Percentiles rank a stretch among this genome's conserved stretches.
These are phyloP conservation scores for Hordeum pubiflorum DNA, from an alignment of 202 grass and related monocot species.

Conservation along the genomic window DNA sequence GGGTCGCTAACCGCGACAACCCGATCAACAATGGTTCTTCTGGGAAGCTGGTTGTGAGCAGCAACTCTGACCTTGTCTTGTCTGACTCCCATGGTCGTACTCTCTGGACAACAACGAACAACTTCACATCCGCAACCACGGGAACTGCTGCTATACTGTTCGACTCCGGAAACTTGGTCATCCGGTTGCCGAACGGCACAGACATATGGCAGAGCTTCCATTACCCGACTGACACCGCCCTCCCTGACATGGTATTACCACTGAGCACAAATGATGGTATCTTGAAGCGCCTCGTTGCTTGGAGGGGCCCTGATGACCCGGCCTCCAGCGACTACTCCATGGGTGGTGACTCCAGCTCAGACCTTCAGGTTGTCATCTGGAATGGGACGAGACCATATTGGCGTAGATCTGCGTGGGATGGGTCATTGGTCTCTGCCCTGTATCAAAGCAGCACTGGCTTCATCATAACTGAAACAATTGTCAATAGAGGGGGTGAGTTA, in stretches of 20 bases:
- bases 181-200: slow-evolving; percentile 10
- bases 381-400: slow-evolving; percentile 16
- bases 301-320: slow-evolving; percentile 27
- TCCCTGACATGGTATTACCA: slow-evolving; percentile 33
- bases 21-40: neutral
- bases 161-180: slow-evolving; percentile 34
- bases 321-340: slow-evolving; percentile 24
- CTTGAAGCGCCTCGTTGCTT: slow-evolving; percentile 17
- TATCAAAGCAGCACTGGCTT: neutral
- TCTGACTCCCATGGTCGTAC: neutral
- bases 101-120: slow-evolving; percentile 6
- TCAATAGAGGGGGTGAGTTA: neutral
- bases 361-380: slow-evolving; percentile 39
- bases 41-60: neutral
- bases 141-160: slow-evolving; percentile 7
- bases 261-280: neutral
- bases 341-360: slow-evolving; percentile 16
- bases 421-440: neutral
- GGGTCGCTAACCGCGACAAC: slow-evolving; percentile 28
- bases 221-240: slow-evolving; percentile 50
- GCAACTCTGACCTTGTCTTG: slow-evolving; percentile 14
- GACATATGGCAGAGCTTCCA: slow-evolving; percentile 47
- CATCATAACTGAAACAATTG: neutral
- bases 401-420: slow-evolving; percentile 40
- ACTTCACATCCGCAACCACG: neutral